A percentile compares a stretch with the other conserved stretches of the same genome.
These are phyloP conservation scores for Platanthera guangdongensis DNA, from an alignment of 106 monocot genomes.

Conservation along the genomic window DNA sequence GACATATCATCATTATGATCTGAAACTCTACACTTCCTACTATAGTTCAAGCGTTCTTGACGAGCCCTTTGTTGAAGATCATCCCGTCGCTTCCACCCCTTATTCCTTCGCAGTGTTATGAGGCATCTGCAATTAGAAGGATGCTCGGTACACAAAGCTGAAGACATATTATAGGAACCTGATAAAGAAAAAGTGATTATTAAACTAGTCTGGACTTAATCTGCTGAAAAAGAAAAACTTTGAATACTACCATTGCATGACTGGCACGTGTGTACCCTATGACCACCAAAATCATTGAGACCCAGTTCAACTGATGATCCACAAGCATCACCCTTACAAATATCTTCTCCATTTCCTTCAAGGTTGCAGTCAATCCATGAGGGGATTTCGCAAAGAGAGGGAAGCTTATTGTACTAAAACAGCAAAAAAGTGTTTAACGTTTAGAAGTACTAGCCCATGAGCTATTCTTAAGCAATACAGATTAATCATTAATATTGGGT, in stretches of 20 bases:
- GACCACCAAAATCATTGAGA: slow-evolving; percentile 13
- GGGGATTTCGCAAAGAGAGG: slow-evolving; percentile 40
- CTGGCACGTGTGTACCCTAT: slow-evolving; percentile 9
- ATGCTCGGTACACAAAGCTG: slow-evolving; percentile 21
- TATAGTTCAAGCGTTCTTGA: slow-evolving; percentile 59
- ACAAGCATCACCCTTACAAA: slow-evolving; percentile 20
- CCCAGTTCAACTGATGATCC: slow-evolving; percentile 16
- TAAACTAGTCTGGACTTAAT: neutral
- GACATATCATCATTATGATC: slow-evolving; percentile 20
- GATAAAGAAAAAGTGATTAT: neutral
- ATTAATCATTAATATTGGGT: no score
- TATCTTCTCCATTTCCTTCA: slow-evolving; percentile 37
- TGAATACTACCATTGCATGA: slow-evolving; percentile 29
- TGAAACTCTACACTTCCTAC: slow-evolving; percentile 50
- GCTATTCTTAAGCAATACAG: no score
- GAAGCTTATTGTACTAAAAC: slow-evolving; percentile 64
- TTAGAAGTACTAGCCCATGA: no score
- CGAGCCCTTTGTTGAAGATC: slow-evolving; percentile 69
- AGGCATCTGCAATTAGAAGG: slow-evolving; percentile 25
- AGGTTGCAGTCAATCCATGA: slow-evolving; percentile 57
- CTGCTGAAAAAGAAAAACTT: slow-evolving; percentile 1
- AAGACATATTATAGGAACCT: slow-evolving; percentile 25
- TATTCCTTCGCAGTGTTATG: slow-evolving; percentile 33
- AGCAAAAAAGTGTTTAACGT: slow-evolving; percentile 7
- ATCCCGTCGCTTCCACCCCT: slow-evolving; percentile 48